Evolutionary conservation across 1,139 yeast genomes (phyloP), one percentile per base, ranked within the genome.

Genomic region (Kurtzmaniella quercitrusa): DNA sequence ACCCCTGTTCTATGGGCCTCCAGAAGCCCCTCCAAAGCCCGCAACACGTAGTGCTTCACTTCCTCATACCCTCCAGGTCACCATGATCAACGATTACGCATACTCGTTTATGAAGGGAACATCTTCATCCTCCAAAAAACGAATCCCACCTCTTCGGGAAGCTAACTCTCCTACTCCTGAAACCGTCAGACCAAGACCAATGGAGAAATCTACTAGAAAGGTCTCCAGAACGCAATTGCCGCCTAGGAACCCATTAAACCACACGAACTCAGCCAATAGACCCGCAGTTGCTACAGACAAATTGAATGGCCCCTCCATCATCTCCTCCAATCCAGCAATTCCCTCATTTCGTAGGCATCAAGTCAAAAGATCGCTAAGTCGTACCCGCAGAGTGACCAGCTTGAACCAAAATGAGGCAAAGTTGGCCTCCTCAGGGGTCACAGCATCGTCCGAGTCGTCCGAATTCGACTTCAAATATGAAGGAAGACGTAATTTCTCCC

Each of bases 21-120:
- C 36, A 14, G 36, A 31, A 8, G 40, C 34, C n/a, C 46, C 39
- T 16, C 10, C 6, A 21, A 29, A 25, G 16, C 21, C 25, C 11
- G 14, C 36, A 17, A 37, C 23, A 17, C 40, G 10, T 11, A 18
- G 18, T 19, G 19, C 27, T 3, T 19, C 21, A 16, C 36, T 31
- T 4, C 36, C 36, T 16, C 36, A 31, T 31, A 12, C 36, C 5
- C 38, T 39, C 12, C 44, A 44, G 10, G 21, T 44, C 16, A 16
- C 45, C 47, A 52, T 39, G 37, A 38, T 38, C 38, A 21, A 49
- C 34, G 53, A 56, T 17, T 50, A 51, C 42, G 61, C 52, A 46
- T 63, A 62, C 45, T 66, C 73, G 6, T 68, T 68, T 44, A 68
- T 68, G 74, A 56, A 57, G 40, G 70, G 65, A 15, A 68, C 74